Evolutionary conservation across 2,329 filamentous ascomycete genomes (phyloP).

Genomic region (Neocucurbitaria cava): DNA sequence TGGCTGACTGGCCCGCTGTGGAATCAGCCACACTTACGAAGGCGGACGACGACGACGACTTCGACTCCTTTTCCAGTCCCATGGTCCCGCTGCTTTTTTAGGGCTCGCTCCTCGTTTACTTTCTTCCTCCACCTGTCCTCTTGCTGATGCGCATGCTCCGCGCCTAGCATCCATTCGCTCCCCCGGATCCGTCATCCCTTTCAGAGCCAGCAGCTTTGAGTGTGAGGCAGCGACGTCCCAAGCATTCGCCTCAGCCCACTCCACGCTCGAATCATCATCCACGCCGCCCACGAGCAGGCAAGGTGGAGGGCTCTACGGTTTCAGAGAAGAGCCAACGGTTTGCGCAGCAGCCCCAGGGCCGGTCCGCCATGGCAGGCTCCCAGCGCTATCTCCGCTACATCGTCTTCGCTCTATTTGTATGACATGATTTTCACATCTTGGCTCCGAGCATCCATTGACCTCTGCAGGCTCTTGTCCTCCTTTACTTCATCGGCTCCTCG

Average conservation of each 20-base stretch:
- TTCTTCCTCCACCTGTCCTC: background rate
- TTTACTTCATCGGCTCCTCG: constrained; percentile 81
- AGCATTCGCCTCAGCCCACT: background rate
- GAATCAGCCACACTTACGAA: constrained; percentile 24
- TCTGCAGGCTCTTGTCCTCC: constrained; percentile 67
- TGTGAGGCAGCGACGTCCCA: background rate
- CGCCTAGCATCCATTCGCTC: constrained; percentile 16
- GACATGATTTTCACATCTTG: constrained; percentile 1
- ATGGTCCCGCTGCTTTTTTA: constrained; percentile 4
- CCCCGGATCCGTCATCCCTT: background rate
- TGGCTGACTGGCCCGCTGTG: background rate
- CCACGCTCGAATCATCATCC: constrained; percentile 10
- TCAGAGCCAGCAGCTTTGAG: constrained; percentile 5
- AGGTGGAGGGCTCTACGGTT: constrained; percentile 35
- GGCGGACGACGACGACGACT: constrained; percentile 12
- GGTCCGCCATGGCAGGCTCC: constrained; percentile 73
- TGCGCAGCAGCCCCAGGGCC: constrained; percentile 20
- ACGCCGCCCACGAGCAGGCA: constrained; percentile 22
- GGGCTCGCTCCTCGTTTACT: background rate
- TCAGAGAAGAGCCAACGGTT: constrained; percentile 29
- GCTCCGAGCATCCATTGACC: constrained; percentile 13
- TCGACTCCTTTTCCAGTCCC: constrained; percentile 15
- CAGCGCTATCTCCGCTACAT: constrained; percentile 76
- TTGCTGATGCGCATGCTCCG: constrained; percentile 14
- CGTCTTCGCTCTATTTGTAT: constrained; percentile 83